Evolutionary conservation across 148 eudicot genomes (phyloP), one percentile per base, ranked within the genome.

Genomic region (Fagopyrum esculentum): DNA sequence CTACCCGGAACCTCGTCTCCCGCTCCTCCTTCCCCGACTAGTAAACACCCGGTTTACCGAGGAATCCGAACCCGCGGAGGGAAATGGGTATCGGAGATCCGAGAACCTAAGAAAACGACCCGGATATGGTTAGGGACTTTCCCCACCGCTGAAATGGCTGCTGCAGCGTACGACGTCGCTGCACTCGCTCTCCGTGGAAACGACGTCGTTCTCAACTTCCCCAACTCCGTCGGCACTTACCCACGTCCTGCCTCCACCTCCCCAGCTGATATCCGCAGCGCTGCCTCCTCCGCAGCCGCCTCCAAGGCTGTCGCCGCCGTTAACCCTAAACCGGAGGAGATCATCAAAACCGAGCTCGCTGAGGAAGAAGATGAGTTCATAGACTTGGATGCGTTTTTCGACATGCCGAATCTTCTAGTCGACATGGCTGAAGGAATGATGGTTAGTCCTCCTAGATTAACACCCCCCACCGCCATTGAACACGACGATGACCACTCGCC

Each of bases 371-470:
- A 40, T n/a, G 16, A 13, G n/a, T 16, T 8, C n/a, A 63, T 77
- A 26, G 92, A 90, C 73, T 80, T 79, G 78, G 96, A 88, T 26
- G 89, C 78, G 9, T 29, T 90, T 5, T 84, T 90, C 61, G 83
- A 88, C 55, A 88, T 88, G 92, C 90, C 92, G 3, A 88, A 84
- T 79, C 78, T 90, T 83, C 79, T 90, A 68, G 82, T 80, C 76
- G 90, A 88, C 45, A 90, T 90, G 96, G 96, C 96, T 6, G 88
- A 83, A 6, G 96, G 85, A 51, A 84, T 90, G 96, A 83, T 90
- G 82, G 83, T 88, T 10, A 88, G 84, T 70, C 89, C 89, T 16
- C 96, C 96, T 0, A 80, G 88, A 48, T 17, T 71, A 6, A 83
- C 86, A 73, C 73, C 66, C 49, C 68, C 87, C 81, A 35, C 30